A percentile compares a stretch with the other conserved stretches of the same genome.
Conservation (phyloP, 2,329 filamentous ascomycete genomes). For the Malbranchea zuffiana region DNA sequence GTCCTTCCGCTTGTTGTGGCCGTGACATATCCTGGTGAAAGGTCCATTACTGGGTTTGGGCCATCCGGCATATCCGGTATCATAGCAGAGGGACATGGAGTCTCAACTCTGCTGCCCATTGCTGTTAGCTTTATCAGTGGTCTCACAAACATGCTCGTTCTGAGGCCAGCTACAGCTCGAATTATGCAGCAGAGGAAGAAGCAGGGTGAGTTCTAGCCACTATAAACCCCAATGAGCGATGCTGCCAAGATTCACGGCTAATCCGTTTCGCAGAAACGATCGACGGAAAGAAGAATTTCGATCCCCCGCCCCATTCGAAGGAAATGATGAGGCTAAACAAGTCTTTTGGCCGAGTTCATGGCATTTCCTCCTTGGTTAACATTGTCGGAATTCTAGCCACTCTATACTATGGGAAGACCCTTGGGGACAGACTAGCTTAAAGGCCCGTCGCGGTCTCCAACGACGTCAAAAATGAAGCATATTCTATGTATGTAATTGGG, state of each 20-base stretch:
- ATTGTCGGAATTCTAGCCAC: constrained; percentile 58
- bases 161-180: constrained; percentile 65
- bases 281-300: constrained; percentile 80
- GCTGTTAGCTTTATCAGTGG: constrained; percentile 59
- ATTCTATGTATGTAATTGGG: too few relatives aligned
- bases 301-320: constrained; percentile 64
- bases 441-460: constrained; percentile 1
- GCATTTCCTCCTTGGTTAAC: constrained; percentile 70
- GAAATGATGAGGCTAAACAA: constrained; percentile 77
- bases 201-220: constrained; percentile 53
- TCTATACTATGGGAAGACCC: constrained; percentile 64
- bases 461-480: too few relatives aligned
- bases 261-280: constrained; percentile 50
- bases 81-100: constrained; percentile 50
- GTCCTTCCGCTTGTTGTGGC: constrained; percentile 60
- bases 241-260: neutral
- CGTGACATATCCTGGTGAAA: constrained; percentile 65
- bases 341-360: constrained; percentile 68
- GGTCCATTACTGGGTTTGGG: constrained; percentile 23
- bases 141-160: constrained; percentile 55
- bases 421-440: constrained; percentile 53
- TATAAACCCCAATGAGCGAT: neutral
- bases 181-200: constrained; percentile 65
- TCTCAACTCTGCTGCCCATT: constrained; percentile 57
- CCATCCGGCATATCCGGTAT: constrained; percentile 45